Conservation (phyloP, 163 green algal species). For the Coccomyxa subellipsoidea region DNA sequence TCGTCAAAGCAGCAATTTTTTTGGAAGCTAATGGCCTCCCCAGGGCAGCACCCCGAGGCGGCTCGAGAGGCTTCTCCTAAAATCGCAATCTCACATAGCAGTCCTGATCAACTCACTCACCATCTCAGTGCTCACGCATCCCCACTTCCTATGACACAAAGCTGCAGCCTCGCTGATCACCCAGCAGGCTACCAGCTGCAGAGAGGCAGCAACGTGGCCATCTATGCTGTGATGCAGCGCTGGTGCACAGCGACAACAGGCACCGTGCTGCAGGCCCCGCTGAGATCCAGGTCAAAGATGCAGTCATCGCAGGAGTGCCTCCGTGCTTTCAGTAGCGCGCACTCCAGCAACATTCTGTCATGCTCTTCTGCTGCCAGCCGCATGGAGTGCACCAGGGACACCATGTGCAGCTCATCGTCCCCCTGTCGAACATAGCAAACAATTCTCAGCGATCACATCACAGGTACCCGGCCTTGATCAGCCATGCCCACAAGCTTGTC, state of each 20-base stretch:
- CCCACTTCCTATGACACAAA: not conserved
- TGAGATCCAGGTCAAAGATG: not conserved
- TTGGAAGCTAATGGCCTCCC: not conserved
- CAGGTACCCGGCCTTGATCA: no score
- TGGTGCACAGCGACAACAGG: not conserved
- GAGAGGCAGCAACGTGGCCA: not conserved
- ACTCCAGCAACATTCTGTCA: constrained; percentile 3
- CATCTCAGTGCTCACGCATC: not conserved
- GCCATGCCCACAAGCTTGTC: not conserved
- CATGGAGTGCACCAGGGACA: not conserved
- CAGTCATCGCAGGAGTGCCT: not conserved
- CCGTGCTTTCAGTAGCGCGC: not conserved
- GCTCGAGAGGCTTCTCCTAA: not conserved
- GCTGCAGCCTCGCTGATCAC: not conserved
- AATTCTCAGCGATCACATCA: not conserved
- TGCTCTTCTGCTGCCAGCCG: not conserved
- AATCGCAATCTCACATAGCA: no score
- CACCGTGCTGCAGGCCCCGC: not conserved
- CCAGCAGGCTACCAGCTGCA: not conserved
- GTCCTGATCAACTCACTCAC: not conserved
- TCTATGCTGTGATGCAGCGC: not conserved
- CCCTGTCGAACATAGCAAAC: not conserved
- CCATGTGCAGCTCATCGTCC: not conserved
- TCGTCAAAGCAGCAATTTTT: not conserved
- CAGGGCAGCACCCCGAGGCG: no score